These are phyloP conservation scores for Colletotrichum caudatum DNA, from an alignment of 2,329 filamentous ascomycete genomes.

Conservation along the genomic window DNA sequence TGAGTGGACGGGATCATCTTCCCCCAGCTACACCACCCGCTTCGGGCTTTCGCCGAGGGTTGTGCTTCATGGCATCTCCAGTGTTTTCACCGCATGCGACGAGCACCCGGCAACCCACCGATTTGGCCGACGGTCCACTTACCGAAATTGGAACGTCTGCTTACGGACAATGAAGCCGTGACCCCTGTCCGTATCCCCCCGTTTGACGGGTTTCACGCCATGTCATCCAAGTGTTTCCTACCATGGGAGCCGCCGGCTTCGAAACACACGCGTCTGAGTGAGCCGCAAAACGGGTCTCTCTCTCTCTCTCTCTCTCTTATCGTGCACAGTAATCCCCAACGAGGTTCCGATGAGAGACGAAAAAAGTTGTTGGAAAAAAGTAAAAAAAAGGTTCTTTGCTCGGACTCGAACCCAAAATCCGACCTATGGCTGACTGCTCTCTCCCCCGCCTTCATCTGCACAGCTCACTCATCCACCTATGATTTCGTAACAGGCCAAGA, in stretches of 20 bases:
- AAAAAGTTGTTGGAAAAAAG: no score
- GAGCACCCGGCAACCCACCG: no score
- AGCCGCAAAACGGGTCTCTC: not conserved
- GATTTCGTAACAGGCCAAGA: no score
- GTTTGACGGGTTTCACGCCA: constrained; percentile 35
- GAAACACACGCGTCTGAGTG: constrained; percentile 18
- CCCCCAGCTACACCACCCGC: no score
- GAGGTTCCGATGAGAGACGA: no score
- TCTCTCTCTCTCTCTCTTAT: no score
- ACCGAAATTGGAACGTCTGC: constrained; percentile 6
- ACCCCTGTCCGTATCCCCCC: not conserved
- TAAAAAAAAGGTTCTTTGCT: no score
- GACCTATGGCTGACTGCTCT: no score
- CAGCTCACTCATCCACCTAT: no score
- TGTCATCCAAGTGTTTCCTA: not conserved
- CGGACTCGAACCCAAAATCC: no score
- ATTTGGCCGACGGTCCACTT: not conserved
- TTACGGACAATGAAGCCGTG: not conserved
- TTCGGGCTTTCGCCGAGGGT: not conserved
- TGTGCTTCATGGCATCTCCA: not conserved
- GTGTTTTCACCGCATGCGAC: not conserved
- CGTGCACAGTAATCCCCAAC: no score
- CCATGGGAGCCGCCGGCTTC: not conserved
- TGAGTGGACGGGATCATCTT: not conserved
- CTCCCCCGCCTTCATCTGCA: no score